Base-by-base conservation (phyloP, 805 yeast genomes). In the Candida hungchunana region DNA sequence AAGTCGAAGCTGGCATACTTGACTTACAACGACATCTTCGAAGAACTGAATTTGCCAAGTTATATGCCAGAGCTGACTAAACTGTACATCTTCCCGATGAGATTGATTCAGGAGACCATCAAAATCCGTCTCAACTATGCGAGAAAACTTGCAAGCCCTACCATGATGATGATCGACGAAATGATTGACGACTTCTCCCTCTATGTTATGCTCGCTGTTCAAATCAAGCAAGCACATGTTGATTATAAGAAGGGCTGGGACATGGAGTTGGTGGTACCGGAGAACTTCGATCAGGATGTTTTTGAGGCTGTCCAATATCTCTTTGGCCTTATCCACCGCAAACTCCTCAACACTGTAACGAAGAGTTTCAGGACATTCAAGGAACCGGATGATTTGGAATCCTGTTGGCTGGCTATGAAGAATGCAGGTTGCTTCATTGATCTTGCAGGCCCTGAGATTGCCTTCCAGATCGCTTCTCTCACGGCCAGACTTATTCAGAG, bases 121-220 rank as follows among this genome's bases (percentile, higher is more conserved):
- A 71, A 72, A 23, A 73, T 84, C 27, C 71, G 97, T 46, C 64
- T 90, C 29, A 65, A 71, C 2, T 88, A 85, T 55, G 95, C 97
- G 3, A 69, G 74, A 56, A 82, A 82, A 51, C 62, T 90, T 31
- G 76, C 73, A 34, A 83, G 82, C 50, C 96, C 96, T 2, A 88
- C 97, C 0, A 76, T 89, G 78, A 83, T 87, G 88, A 85, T 87
- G 80, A 85, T 93, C 48, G 98, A 93, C 59, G 96, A 90, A 60
- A 82, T 87, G 73, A 74, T 90, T 42, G 88, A 77, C 30, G 95
- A 87, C 56, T 82, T 90, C 55, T 79, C 79, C 47, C 71, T 79
- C 2, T 87, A 86, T 55, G 74, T 90, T 38, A 71, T 75, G 31
- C 64, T 88, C 22, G 89, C 95, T 0, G 68, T 86, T 13, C 82